Evolutionary conservation across 345 rosid species (phyloP), one percentile per base, ranked within the genome.

Genomic region (Microcos paniculata): DNA sequence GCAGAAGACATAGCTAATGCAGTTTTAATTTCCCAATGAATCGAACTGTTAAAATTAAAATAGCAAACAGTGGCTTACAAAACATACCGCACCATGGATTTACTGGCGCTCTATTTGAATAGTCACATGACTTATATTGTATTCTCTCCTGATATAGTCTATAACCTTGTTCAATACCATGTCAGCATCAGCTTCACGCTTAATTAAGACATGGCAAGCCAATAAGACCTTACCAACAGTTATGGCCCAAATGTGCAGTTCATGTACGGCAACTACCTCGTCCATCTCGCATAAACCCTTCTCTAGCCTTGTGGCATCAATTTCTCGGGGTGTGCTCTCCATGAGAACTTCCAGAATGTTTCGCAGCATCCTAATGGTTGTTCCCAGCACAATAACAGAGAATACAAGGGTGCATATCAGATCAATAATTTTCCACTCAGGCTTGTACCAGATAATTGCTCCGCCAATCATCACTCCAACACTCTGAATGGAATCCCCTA

Each of bases 301-400:
- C 75, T 89, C 91, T 3, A 91, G 88, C 82, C 78, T 86, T 2
- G 89, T 82, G 21, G 91, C 90, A 69, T 91, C 93, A 26, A 91
- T 83, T 86, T 89, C 93, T 28, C 91, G 79, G 0, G 93, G 96
- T 0, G 93, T 91, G 80, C 91, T 88, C 87, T 91, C 93, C 96
- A 89, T 91, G 52, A 89, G 87, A 73, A 90, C 91, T 80, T 90
- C 95, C 56, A 87, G 40, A 49, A 90, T 87, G 80, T 79, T 90
- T 40, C 95, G 76, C 70, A 90, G 73, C 93, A 90, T 87, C 70
- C 86, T 81, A 72, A 90, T 81, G 8, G 95, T 89, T 10, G 91
- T 88, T 24, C 75, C 87, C 76, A 89, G 72, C 23, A 88, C 93
- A 33, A 89, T 79, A 0, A 78, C 70, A 0, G 93, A 90, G 80